phyloP scores from a whole-genome alignment of 768 basidiomycete genomes.

The Mycena venus region DNA sequence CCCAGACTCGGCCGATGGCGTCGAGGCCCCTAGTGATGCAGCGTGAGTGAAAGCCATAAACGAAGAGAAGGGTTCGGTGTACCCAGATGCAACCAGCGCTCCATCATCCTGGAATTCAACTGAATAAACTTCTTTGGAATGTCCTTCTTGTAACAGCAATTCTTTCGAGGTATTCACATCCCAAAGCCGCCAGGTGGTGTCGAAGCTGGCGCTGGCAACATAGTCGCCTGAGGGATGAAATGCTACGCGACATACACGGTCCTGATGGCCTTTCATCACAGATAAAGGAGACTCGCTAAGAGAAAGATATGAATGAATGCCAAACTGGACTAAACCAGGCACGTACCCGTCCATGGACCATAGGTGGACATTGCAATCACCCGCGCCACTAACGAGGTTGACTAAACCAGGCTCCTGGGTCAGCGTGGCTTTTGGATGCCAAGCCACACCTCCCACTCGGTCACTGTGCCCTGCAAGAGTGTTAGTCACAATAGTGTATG shows the following conservation, averaged over 20 bases:
- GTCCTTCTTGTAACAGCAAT: constrained; percentile 93
- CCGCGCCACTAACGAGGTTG: constrained; percentile 93
- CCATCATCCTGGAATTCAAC: constrained; percentile 98
- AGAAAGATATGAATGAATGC: background rate
- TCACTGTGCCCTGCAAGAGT: constrained; percentile 82
- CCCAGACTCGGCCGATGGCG: constrained; percentile 98
- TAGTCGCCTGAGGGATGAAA: constrained; percentile 98
- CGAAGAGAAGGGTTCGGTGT: constrained; percentile 38
- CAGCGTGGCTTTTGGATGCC: constrained; percentile 95
- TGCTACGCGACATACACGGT: constrained; percentile 92
- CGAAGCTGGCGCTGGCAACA: constrained; percentile 95
- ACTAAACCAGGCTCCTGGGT: constrained; percentile 71
- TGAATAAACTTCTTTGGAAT: constrained; percentile 96
- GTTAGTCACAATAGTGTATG: constrained; percentile 15
- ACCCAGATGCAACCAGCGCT: constrained; percentile 94
- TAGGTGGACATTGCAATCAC: constrained; percentile 86
- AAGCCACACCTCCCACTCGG: constrained; percentile 94
- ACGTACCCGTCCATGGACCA: constrained; percentile 90
- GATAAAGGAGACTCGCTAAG: constrained; percentile 88
- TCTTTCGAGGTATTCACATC: constrained; percentile 88
- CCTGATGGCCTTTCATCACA: constrained; percentile 88
- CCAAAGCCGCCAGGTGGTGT: constrained; percentile 98
- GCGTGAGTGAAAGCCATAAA: background rate
- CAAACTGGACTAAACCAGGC: background rate
- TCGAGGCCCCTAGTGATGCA: constrained; percentile 82